Evolutionary conservation across 768 basidiomycete genomes (phyloP).

Genomic region (Pleurotus pulmonarius): DNA sequence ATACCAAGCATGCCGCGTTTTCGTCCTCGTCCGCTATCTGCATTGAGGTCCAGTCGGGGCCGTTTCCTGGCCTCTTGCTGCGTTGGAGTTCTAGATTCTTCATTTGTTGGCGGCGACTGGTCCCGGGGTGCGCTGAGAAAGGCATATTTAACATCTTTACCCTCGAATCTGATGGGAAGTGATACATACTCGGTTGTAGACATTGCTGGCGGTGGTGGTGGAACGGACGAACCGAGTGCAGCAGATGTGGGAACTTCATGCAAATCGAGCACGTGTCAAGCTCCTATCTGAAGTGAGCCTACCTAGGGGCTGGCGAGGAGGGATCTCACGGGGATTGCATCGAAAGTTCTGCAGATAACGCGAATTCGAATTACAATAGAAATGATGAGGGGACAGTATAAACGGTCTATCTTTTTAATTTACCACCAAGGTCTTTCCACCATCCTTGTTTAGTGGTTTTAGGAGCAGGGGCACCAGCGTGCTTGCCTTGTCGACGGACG

Average conservation of each 20-base stretch:
- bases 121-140: conserved; percentile 14
- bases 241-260: too few relatives aligned
- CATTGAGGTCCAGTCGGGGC: conserved; percentile 65
- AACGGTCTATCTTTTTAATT: conserved; percentile 14
- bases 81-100: conserved; percentile 33
- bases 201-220: too few relatives aligned
- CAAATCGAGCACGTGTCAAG: too few relatives aligned
- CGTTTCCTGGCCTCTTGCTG: conserved; percentile 57
- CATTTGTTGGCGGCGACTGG: conserved; percentile 7
- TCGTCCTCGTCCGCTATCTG: conserved; percentile 53
- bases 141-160: background rate
- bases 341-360: too few relatives aligned
- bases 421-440: conserved; percentile 41
- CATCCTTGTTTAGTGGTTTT: conserved; percentile 27
- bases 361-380: too few relatives aligned
- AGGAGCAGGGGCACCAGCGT: background rate
- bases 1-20: conserved; percentile 89
- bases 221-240: too few relatives aligned
- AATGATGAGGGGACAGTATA: too few relatives aligned
- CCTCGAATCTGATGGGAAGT: too few relatives aligned
- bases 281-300: too few relatives aligned
- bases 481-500: conserved; percentile 24
- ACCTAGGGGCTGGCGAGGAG: too few relatives aligned
- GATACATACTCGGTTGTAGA: too few relatives aligned
- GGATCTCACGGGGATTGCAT: too few relatives aligned